Conservation (phyloP, 768 basidiomycete species). For the Tulasnella calospora region DNA sequence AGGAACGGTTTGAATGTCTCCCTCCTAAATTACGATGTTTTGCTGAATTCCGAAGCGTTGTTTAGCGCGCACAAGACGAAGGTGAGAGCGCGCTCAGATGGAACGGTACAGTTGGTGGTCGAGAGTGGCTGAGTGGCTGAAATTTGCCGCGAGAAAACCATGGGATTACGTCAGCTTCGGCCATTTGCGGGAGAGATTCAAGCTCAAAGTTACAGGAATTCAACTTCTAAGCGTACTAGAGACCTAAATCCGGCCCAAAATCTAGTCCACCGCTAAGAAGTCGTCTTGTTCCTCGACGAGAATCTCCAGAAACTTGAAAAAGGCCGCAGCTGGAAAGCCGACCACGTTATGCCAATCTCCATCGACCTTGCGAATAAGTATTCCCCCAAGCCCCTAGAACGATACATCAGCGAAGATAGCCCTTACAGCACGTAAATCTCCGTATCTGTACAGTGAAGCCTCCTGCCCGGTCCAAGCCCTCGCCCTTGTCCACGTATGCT, state of each 20-base stretch:
- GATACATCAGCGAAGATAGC: not conserved
- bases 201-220: not conserved
- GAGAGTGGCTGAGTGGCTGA: conserved; percentile 5
- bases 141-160: not conserved
- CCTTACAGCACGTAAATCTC: not conserved
- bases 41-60: not conserved
- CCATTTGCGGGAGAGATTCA: too few species aligned
- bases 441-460: conserved; percentile 90
- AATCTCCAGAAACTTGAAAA: conserved; percentile 67
- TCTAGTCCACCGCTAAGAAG: conserved; percentile 45
- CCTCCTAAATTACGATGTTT: not conserved
- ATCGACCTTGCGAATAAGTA: conserved; percentile 78
- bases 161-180: not conserved
- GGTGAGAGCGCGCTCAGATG: not conserved
- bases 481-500: conserved; percentile 79
- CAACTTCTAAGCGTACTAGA: not conserved
- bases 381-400: conserved; percentile 67
- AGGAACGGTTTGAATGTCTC: not conserved
- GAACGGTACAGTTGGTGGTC: conserved; percentile 1
- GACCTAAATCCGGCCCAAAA: not conserved
- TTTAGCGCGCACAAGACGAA: not conserved
- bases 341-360: conserved; percentile 89
- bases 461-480: conserved; percentile 84
- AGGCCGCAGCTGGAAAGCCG: conserved; percentile 85
- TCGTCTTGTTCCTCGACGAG: conserved; percentile 70